A percentile compares a stretch with the other conserved stretches of the same genome.
Conservation (phyloP, 2,329 filamentous ascomycete species). For the Verticillium dahliae region DNA sequence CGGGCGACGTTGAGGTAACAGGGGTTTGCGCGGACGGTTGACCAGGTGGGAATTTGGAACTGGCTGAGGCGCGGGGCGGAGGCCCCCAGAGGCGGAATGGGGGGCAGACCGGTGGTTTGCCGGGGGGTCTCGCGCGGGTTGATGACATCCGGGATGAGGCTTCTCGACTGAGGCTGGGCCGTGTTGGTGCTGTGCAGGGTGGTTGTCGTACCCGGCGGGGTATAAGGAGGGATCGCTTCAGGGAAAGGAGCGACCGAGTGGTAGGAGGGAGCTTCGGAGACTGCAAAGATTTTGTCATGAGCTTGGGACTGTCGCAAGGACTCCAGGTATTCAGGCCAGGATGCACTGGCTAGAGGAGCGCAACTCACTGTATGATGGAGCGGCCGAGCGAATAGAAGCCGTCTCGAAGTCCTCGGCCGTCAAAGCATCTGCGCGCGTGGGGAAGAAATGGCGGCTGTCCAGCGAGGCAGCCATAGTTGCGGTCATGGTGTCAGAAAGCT, state of each 20-base stretch:
- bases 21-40: slow-evolving; percentile 45
- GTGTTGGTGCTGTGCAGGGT: slow-evolving; percentile 9
- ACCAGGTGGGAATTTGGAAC: slow-evolving; percentile 56
- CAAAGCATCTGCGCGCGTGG: slow-evolving; percentile 18
- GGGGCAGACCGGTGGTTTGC: slow-evolving; percentile 40
- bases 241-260: slow-evolving; percentile 45
- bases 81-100: slow-evolving; percentile 31
- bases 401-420: slow-evolving; percentile 57
- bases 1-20: slow-evolving; percentile 58
- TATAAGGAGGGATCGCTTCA: slow-evolving; percentile 45
- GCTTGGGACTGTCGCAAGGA: neutral
- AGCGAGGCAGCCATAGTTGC: slow-evolving; percentile 1
- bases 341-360: neutral
- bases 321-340: neutral
- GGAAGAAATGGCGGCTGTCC: slow-evolving; percentile 7
- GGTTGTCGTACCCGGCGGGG: slow-evolving; percentile 25
- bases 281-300: slow-evolving; percentile 22
- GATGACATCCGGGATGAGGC: slow-evolving; percentile 6
- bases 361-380: slow-evolving; percentile 59
- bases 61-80: slow-evolving; percentile 32
- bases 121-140: slow-evolving; percentile 11
- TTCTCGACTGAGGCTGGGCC: slow-evolving; percentile 7
- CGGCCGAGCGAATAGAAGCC: slow-evolving; percentile 58
- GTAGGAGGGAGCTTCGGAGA: slow-evolving; percentile 60
- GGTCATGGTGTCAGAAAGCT: neutral